Evolutionary conservation across 148 eudicot species (phyloP).

Genomic region (Chenopodium formosanum): DNA sequence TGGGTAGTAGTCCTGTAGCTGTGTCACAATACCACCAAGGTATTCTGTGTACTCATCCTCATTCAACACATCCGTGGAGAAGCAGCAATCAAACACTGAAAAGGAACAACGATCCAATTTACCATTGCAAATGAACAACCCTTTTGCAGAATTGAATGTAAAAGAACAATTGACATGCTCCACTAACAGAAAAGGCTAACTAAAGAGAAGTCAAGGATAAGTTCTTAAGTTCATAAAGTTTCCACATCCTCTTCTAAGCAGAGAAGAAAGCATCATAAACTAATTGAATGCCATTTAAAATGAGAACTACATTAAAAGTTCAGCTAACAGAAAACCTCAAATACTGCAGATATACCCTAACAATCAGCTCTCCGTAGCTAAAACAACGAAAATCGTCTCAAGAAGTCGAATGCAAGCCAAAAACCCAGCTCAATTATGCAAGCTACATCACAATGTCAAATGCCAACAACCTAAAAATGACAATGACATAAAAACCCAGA

Average conservation of each 20-base stretch:
- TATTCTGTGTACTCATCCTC: conserved; percentile 65
- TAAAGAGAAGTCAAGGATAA: background rate
- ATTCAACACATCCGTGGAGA: conserved; percentile 64
- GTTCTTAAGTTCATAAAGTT: background rate
- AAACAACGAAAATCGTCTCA: background rate
- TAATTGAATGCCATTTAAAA: too few relatives aligned
- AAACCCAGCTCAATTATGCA: conserved; percentile 21
- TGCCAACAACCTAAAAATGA: conserved; percentile 16
- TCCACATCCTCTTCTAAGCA: background rate
- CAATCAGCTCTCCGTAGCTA: background rate
- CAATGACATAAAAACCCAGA: background rate
- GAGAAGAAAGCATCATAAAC: too few relatives aligned
- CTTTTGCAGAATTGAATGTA: background rate
- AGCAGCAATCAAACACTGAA: conserved; percentile 79
- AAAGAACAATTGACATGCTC: conserved; percentile 15
- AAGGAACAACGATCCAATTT: conserved; percentile 1
- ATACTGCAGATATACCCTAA: background rate
- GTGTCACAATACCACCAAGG: conserved; percentile 63
- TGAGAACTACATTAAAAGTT: background rate
- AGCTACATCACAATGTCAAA: conserved; percentile 12
- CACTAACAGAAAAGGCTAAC: background rate
- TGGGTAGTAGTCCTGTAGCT: conserved; percentile 62
- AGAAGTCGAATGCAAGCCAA: background rate
- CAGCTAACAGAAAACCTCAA: background rate
- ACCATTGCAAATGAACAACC: conserved; percentile 1